Evolutionary conservation across 495 filamentous ascomycete species (phyloP), one percentile per base, ranked within the genome.

Genomic region (Daldinia decipiens): DNA sequence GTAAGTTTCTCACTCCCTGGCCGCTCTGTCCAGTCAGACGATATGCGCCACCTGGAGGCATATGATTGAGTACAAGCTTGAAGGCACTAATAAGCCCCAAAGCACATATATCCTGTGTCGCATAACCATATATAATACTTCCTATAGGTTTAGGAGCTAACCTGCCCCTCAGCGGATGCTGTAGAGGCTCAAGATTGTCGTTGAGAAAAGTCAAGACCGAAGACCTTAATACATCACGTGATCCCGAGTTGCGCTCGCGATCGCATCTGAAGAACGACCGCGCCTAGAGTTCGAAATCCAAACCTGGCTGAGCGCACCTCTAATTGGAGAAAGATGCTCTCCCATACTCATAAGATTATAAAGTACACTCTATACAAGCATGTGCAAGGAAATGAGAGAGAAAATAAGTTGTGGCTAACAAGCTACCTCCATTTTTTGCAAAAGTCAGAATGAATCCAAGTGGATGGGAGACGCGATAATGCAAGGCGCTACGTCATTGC

Each of bases 201-300:
- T 66, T 32, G 53, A 2, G n/a, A 40, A 29, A 52, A 15, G 52
- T 24, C 13, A 40, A 65, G 13, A 62, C 45, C 26, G 50, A n/a
- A 27, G 51, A 31, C 5, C 17, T 47, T 34, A 63, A 62, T 19
- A 7, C 4, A 26, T 73, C 70, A 73, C 70, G 70, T 73, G 70
- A 43, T 38, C 59, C 62, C 70, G 70, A 51, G 70, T 73, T 54
- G 1, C 2, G 27, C 52, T 73, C 70, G 70, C 29, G 70, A 73
- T 50, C 21, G 24, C 2, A 31, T 61, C 21, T 47, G 7, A 29
- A 62, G 60, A 62, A 57, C 57, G 8, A 50, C 24, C 70, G 70
- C 62, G 70, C 26, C 38, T 3, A 9, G 7, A 53, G 43, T 13
- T 2, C 26, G 38, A 69, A 69, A 53, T 55, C 6, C 7, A 39